Base-by-base conservation (phyloP, 1,139 yeast genomes). In the Pichia sp. region DNA sequence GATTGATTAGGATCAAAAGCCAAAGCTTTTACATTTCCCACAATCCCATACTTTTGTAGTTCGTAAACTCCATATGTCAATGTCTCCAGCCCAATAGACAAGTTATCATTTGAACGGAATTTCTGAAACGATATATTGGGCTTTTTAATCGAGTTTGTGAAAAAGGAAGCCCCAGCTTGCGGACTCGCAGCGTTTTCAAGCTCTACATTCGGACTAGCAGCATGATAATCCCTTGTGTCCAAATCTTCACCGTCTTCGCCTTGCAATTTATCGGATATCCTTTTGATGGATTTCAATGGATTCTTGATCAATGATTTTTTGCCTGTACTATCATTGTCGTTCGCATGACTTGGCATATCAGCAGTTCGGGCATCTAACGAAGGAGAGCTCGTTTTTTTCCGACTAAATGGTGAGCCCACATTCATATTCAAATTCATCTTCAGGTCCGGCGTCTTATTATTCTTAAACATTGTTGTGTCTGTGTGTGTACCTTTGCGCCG, bases 1-100 rank as follows among this genome's bases (percentile, higher is more conserved):
- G 95, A 79, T 60, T 92, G 98, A 1, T 86, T 81, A 1, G 95
- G 95, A 61, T 92, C 97, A 62, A 72, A 85, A 0, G 95, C 95
- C 38, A 81, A 64, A 0, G 85, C 79, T 29, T 77, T 66, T 3
- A 85, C 75, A 23, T 64, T 67, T 3, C 87, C 86, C 27, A 69
- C 62, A 39, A 81, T 56, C 3, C 90, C 90, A 56, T 74, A 78
- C 31, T 72, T 61, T 33, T 71, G 71, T 42, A 73, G 56, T 64
- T 72, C 73, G 43, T 64, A 66, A 5, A 69, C 45, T 3, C 60
- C 61, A 69, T 71, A 62, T 55, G 68, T 53, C 58, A 71, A 53
- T 48, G 66, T 39, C 57, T 61, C 51, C 62, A 78, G 43, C 54
- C 76, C 63, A 5, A 55, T 53, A 0, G 72, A 64, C 3, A 69